Evolutionary conservation across 1,284 basidiomycete species (phyloP).

Genomic region (Austroboletus novae-zelandiae): DNA sequence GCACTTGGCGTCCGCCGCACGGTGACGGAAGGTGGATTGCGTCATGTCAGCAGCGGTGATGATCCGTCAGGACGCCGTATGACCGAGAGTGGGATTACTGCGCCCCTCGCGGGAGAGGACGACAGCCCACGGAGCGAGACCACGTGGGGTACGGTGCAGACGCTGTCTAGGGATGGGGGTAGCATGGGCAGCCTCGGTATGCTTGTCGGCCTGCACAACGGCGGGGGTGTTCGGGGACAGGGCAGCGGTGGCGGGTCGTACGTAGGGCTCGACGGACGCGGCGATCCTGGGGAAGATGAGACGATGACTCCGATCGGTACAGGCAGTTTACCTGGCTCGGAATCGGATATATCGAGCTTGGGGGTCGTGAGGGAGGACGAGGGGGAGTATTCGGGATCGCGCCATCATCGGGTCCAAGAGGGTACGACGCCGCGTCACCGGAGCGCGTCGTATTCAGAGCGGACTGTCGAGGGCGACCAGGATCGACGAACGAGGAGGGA

Average conservation of each 20-base stretch:
- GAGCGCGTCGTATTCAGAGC: slow-evolving; percentile 15
- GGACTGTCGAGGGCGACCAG: slow-evolving; percentile 14
- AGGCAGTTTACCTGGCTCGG: slow-evolving; percentile 19
- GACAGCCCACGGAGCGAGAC: slow-evolving; percentile 34
- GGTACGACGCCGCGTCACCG: slow-evolving; percentile 18
- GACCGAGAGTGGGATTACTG: slow-evolving; percentile 8
- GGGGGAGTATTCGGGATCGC: slow-evolving; percentile 15
- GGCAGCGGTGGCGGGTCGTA: slow-evolving; percentile 18
- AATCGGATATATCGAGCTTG: slow-evolving; percentile 22
- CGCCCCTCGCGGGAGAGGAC: slow-evolving; percentile 12
- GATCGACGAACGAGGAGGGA: slow-evolving; percentile 24
- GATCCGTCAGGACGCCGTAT: slow-evolving; percentile 7
- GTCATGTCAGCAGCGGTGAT: slow-evolving; percentile 7
- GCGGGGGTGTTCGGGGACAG: slow-evolving; percentile 25
- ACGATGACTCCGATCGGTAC: slow-evolving; percentile 18
- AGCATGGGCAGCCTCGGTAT: slow-evolving; percentile 29
- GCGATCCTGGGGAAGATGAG: slow-evolving; percentile 17
- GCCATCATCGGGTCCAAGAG: slow-evolving; percentile 9
- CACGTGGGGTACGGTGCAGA: slow-evolving; percentile 32
- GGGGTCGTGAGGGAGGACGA: slow-evolving; percentile 34
- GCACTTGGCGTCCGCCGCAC: slow-evolving; percentile 20
- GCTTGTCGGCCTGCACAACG: slow-evolving; percentile 33
- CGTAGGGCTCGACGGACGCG: slow-evolving; percentile 13
- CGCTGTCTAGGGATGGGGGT: slow-evolving; percentile 20
- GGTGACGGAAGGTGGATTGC: slow-evolving; percentile 17